phyloP scores from a whole-genome alignment of 495 filamentous ascomycete species.

The Neurospora intermedia region DNA sequence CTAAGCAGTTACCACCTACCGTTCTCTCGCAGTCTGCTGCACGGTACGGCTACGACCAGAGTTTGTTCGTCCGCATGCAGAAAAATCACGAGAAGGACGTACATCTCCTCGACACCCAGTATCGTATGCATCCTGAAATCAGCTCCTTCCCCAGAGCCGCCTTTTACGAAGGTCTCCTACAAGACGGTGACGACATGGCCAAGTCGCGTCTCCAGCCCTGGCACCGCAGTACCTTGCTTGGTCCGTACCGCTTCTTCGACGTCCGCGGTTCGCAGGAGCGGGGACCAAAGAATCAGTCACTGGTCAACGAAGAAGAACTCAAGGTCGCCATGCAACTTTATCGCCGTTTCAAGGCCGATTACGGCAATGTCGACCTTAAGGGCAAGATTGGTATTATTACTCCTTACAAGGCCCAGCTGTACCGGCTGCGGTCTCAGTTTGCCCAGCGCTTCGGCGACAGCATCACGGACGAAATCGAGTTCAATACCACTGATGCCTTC shows the following conservation, averaged over 20 bases:
- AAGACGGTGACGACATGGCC: conserved; percentile 78
- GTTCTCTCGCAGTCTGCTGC: conserved; percentile 90
- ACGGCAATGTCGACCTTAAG: conserved; percentile 52
- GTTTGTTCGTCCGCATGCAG: conserved; percentile 97
- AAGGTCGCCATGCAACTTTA: conserved; percentile 77
- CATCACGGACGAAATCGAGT: conserved; percentile 74
- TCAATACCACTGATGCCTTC: conserved; percentile 98
- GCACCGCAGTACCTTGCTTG: conserved; percentile 72
- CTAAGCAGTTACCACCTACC: conserved; percentile 91
- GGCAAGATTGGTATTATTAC: conserved; percentile 94
- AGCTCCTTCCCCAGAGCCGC: conserved; percentile 77
- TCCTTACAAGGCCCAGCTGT: conserved; percentile 89
- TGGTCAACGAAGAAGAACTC: conserved; percentile 82
- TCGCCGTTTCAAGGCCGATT: conserved; percentile 63
- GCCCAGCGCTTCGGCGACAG: conserved; percentile 54
- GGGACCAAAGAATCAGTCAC: conserved; percentile 68
- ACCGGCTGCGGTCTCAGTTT: conserved; percentile 65
- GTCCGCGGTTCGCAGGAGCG: conserved; percentile 77
- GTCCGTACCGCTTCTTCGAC: conserved; percentile 96
- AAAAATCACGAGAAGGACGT: conserved; percentile 77
- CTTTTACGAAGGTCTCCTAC: conserved; percentile 81
- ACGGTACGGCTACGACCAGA: conserved; percentile 91
- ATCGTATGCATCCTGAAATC: conserved; percentile 98
- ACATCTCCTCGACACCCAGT: conserved; percentile 92
- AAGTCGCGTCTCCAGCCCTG: conserved; percentile 64